A percentile compares a stretch with the other conserved stretches of the same genome.
These are phyloP conservation scores for Rutstroemia sp. DNA, from an alignment of 2,329 filamentous ascomycete species.

Conservation along the genomic window DNA sequence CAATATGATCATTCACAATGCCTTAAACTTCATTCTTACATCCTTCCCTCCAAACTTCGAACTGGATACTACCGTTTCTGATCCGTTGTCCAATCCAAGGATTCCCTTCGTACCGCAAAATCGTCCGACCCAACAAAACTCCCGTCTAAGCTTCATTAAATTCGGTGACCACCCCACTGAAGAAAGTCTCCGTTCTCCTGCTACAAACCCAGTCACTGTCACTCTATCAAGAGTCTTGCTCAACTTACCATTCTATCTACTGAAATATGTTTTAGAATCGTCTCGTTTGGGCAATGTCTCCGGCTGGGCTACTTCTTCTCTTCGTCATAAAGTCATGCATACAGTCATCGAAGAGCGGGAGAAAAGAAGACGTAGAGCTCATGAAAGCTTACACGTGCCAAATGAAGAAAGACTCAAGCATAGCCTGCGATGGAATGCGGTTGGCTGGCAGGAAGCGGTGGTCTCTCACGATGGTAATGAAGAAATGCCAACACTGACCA, in stretches of 20 bases:
- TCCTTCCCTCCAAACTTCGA: slow-evolving; percentile 54
- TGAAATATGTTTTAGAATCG: slow-evolving; percentile 60
- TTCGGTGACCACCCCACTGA: slow-evolving; percentile 56
- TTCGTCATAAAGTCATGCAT: slow-evolving; percentile 41
- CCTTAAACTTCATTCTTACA: slow-evolving; percentile 51
- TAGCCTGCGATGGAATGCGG: slow-evolving; percentile 25
- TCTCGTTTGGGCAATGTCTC: slow-evolving; percentile 43
- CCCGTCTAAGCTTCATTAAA: slow-evolving; percentile 55
- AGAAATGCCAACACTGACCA: slow-evolving; percentile 18
- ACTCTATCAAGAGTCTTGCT: slow-evolving; percentile 60
- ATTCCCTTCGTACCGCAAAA: slow-evolving; percentile 32
- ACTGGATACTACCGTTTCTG: slow-evolving; percentile 43
- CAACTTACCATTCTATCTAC: slow-evolving; percentile 59
- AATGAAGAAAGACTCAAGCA: slow-evolving; percentile 25
- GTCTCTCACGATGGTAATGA: slow-evolving; percentile 17
- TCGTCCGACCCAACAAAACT: slow-evolving; percentile 33
- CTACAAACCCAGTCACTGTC: slow-evolving; percentile 29
- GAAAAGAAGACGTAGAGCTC: slow-evolving; percentile 36
- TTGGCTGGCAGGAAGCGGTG: slow-evolving; percentile 30
- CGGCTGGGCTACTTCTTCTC: slow-evolving; percentile 41
- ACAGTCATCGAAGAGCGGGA: slow-evolving; percentile 51
- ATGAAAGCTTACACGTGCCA: slow-evolving; percentile 17
- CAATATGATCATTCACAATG: slow-evolving; percentile 45
- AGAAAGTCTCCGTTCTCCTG: slow-evolving; percentile 28
- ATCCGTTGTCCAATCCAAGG: slow-evolving; percentile 39